phyloP scores from a whole-genome alignment of 768 basidiomycete genomes.

The Phanerochaete carnosa region DNA sequence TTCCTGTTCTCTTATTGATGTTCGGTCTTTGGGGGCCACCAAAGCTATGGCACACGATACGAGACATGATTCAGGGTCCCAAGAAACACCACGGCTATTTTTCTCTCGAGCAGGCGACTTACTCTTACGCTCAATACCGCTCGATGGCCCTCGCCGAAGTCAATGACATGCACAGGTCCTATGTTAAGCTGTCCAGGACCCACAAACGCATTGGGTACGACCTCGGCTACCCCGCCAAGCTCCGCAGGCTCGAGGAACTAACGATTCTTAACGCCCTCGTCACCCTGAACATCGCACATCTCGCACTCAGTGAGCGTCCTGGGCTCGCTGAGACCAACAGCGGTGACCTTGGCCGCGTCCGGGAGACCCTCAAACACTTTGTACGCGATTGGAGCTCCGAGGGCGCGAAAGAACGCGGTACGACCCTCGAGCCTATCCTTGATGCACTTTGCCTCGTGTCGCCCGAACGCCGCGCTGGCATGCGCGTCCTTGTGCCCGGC shows the following conservation, averaged over 20 bases:
- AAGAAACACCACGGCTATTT: slow-evolving; percentile 28
- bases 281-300: slow-evolving; percentile 38
- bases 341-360: slow-evolving; percentile 32
- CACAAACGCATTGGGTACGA: slow-evolving; percentile 48
- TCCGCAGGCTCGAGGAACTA: slow-evolving; percentile 37
- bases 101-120: slow-evolving; percentile 41
- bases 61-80: slow-evolving; percentile 16
- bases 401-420: slow-evolving; percentile 49
- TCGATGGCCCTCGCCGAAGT: slow-evolving; percentile 41
- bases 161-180: slow-evolving; percentile 38
- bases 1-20: slow-evolving; percentile 18
- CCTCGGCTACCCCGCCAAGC: slow-evolving; percentile 53
- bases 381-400: slow-evolving; percentile 68
- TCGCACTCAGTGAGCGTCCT: slow-evolving; percentile 31
- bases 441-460: slow-evolving; percentile 34
- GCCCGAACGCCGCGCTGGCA: slow-evolving; percentile 24
- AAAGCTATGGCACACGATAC: slow-evolving; percentile 1
- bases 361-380: slow-evolving; percentile 65
- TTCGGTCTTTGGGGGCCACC: slow-evolving; percentile 6
- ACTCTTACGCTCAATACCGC: slow-evolving; percentile 42
- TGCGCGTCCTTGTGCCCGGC: slow-evolving; percentile 59
- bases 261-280: slow-evolving; percentile 30
- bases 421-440: slow-evolving; percentile 56
- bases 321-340: slow-evolving; percentile 12
- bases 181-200: slow-evolving; percentile 38